Percentiles rank a stretch among this genome's conserved stretches.
These are phyloP conservation scores for Tirmania nivea DNA, from an alignment of 495 filamentous ascomycete genomes.

Conservation along the genomic window DNA sequence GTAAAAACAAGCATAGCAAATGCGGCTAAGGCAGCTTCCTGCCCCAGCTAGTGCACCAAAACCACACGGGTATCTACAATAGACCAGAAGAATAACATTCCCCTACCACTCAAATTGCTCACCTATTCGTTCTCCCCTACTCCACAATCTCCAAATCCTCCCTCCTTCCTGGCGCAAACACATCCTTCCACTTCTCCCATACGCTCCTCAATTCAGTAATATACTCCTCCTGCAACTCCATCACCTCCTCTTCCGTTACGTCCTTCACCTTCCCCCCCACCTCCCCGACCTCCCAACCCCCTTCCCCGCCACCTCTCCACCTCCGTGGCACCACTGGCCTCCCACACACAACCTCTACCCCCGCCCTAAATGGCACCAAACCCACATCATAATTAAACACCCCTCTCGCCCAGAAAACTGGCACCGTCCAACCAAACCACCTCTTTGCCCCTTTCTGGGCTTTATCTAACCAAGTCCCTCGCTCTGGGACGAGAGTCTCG, in stretches of 20 bases:
- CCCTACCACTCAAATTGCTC: no score
- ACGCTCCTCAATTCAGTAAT: conserved; percentile 54
- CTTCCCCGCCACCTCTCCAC: not conserved
- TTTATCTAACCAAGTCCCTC: conserved; percentile 51
- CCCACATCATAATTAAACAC: conserved; percentile 97
- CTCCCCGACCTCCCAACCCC: conserved; percentile 4
- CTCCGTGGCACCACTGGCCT: conserved; percentile 33
- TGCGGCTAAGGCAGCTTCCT: no score
- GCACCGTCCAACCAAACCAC: conserved; percentile 77
- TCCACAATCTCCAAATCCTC: conserved; percentile 62
- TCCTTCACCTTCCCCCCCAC: conserved; percentile 38
- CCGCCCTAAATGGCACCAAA: conserved; percentile 73
- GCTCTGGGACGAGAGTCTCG: conserved; percentile 52
- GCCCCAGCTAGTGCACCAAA: no score
- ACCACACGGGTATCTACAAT: no score
- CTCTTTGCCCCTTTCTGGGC: conserved; percentile 64
- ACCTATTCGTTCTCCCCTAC: conserved; percentile 21
- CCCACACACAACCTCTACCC: conserved; percentile 75
- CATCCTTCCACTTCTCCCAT: conserved; percentile 77
- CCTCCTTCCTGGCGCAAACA: conserved; percentile 47
- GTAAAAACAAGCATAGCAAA: no score
- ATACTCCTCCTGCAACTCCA: conserved; percentile 58
- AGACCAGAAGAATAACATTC: no score
- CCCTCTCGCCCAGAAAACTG: conserved; percentile 70
- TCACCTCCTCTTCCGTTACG: conserved; percentile 51